These are phyloP conservation scores for Coemansia erecta DNA, from an alignment of 192 early-diverging fungal species.

Conservation along the genomic window DNA sequence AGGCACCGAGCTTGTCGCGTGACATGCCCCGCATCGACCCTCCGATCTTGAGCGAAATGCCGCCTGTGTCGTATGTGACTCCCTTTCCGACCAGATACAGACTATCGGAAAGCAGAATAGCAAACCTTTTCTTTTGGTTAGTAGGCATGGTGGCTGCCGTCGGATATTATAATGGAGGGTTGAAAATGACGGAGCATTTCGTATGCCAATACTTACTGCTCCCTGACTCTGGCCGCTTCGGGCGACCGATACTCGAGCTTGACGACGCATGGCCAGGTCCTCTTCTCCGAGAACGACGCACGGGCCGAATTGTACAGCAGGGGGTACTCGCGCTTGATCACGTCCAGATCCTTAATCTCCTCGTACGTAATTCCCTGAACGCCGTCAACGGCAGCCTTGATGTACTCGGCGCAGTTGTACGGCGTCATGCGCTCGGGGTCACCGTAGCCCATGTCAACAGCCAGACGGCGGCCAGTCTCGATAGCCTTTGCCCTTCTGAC, in stretches of 20 bases:
- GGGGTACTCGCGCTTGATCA: conserved; percentile 78
- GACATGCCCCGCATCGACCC: conserved; percentile 87
- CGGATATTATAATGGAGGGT: no score
- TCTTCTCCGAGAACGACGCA: conserved; percentile 57
- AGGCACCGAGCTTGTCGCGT: conserved; percentile 88
- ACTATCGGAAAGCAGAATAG: conserved; percentile 7
- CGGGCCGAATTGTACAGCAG: conserved; percentile 76
- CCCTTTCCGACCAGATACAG: conserved; percentile 88
- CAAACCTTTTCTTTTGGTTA: no score
- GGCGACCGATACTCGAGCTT: conserved; percentile 62
- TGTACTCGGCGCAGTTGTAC: conserved; percentile 65
- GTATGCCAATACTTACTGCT: conserved; percentile 55
- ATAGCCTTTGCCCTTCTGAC: conserved; percentile 63
- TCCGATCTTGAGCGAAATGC: conserved; percentile 80
- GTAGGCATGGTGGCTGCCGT: no score
- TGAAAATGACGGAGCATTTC: background rate
- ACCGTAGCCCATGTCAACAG: conserved; percentile 78
- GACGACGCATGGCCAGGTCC: conserved; percentile 52
- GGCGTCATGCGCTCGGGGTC: conserved; percentile 90
- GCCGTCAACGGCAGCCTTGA: conserved; percentile 62
- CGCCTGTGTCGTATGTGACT: conserved; percentile 89
- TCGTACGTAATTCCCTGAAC: conserved; percentile 58
- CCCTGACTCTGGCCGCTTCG: conserved; percentile 68
- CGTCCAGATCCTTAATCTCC: conserved; percentile 66
- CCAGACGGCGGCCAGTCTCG: conserved; percentile 70